Conservation (phyloP, 2,329 filamentous ascomycete species). For the Arthrobotrys iridis region DNA sequence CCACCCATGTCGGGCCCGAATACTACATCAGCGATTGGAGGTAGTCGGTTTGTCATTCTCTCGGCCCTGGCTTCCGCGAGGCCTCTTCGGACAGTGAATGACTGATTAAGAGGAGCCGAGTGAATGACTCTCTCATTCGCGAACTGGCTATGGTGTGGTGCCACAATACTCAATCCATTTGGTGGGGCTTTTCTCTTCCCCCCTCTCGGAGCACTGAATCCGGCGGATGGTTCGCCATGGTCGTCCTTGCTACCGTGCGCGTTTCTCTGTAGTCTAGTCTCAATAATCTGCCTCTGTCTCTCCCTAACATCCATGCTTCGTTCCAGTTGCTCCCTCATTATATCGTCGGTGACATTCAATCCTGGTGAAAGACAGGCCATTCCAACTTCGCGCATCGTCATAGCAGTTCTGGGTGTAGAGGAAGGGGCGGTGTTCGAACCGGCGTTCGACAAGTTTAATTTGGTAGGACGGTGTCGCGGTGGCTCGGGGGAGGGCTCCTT, state of each 20-base stretch:
- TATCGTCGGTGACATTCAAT: conserved; percentile 95
- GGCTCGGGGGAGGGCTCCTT: conserved; percentile 94
- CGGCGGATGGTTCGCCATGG: conserved; percentile 66
- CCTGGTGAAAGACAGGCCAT: conserved; percentile 94
- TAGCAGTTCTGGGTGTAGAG: conserved; percentile 72
- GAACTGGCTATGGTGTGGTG: conserved; percentile 90
- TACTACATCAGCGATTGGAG: conserved; percentile 86
- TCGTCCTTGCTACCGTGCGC: conserved; percentile 67
- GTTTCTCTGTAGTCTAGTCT: conserved; percentile 86
- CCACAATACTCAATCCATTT: conserved; percentile 91
- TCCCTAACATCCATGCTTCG: conserved; percentile 92
- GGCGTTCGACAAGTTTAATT: conserved; percentile 79
- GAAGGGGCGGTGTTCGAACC: conserved; percentile 65
- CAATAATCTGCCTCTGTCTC: conserved; percentile 93
- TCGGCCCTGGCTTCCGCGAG: conserved; percentile 47
- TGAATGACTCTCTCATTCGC: conserved; percentile 95
- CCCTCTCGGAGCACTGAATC: conserved; percentile 62
- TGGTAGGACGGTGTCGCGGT: conserved; percentile 76
- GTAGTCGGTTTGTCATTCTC: conserved; percentile 75
- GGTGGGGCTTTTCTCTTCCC: conserved; percentile 76
- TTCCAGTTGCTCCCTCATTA: conserved; percentile 94
- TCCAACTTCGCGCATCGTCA: conserved; percentile 90
- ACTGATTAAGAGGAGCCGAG: conserved; percentile 92
- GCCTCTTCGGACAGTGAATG: conserved; percentile 85
- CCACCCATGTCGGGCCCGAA: conserved; percentile 80